Evolutionary conservation across 768 basidiomycete genomes (phyloP).

Genomic region (Tricholoma saponaceum): DNA sequence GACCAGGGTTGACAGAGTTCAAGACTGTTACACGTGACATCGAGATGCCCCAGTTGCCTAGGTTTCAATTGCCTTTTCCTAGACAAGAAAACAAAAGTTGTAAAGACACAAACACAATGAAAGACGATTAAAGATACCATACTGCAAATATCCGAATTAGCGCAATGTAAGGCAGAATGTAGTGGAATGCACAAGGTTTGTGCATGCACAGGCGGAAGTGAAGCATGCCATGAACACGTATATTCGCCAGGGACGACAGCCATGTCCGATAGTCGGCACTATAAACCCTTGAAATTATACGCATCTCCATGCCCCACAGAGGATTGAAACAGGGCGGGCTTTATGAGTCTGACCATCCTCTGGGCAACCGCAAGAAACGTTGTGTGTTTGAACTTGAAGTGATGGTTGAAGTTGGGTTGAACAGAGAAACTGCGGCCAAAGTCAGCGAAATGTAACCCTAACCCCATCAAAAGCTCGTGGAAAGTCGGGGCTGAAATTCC

Average conservation of each 20-base stretch:
- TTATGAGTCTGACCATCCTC: not conserved
- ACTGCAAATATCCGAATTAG: not conserved
- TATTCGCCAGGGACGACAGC: not conserved
- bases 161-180: not conserved
- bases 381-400: not conserved
- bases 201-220: too few species aligned
- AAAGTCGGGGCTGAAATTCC: conserved; percentile 35
- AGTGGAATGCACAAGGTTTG: not conserved
- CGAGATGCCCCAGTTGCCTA: not conserved
- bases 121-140: not conserved
- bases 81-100: too few species aligned
- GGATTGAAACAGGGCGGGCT: not conserved
- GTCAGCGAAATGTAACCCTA: conserved; percentile 22
- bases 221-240: not conserved
- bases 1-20: not conserved
- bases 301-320: not conserved
- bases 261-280: not conserved
- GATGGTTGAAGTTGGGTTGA: not conserved
- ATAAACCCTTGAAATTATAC: not conserved
- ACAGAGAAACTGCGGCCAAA: too few species aligned
- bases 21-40: not conserved
- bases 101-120: not conserved
- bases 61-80: too few species aligned
- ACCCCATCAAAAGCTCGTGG: conserved; percentile 28
- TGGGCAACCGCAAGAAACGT: not conserved